phyloP scores from a whole-genome alignment of 2,329 filamentous ascomycete genomes.

The Coniosporium tulheliwenetii region DNA sequence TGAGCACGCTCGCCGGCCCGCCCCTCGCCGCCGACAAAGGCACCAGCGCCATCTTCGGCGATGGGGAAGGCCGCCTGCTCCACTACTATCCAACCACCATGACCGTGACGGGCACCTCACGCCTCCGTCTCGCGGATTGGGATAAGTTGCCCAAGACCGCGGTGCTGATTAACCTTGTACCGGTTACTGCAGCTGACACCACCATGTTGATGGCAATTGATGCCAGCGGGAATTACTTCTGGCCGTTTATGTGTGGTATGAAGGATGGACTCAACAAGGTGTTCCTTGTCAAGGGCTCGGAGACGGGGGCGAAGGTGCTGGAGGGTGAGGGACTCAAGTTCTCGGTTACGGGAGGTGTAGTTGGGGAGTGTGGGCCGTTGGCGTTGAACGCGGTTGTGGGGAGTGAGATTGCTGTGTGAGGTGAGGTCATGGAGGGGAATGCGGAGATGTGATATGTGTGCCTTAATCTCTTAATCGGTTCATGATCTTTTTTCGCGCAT shows the following conservation, averaged over 20 bases:
- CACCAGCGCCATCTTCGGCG: conserved; percentile 1
- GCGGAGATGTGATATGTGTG: too few relatives aligned
- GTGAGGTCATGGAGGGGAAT: too few relatives aligned
- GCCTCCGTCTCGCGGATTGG: conserved; percentile 6
- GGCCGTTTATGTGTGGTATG: conserved; percentile 5
- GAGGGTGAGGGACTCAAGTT: conserved; percentile 3
- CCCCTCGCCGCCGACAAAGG: background rate
- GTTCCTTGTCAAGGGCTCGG: conserved; percentile 5
- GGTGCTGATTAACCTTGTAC: conserved; percentile 3
- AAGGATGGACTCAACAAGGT: conserved; percentile 5
- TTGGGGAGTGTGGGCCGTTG: conserved; percentile 3
- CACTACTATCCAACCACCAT: conserved; percentile 5
- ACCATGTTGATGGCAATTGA: conserved; percentile 4
- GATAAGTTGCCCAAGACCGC: conserved; percentile 4
- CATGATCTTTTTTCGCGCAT: too few relatives aligned
- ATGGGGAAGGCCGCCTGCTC: conserved; percentile 1
- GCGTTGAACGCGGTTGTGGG: conserved; percentile 1
- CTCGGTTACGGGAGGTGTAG: conserved; percentile 6
- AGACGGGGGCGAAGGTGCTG: background rate
- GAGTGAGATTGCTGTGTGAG: too few relatives aligned
- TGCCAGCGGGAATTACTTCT: conserved; percentile 4
- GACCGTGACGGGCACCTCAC: conserved; percentile 3
- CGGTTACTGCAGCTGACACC: background rate
- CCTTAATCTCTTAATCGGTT: too few relatives aligned
- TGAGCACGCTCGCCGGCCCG: background rate